Evolutionary conservation across 78 protist species (phyloP).

Genomic region (Dictyostelium capitatum): DNA sequence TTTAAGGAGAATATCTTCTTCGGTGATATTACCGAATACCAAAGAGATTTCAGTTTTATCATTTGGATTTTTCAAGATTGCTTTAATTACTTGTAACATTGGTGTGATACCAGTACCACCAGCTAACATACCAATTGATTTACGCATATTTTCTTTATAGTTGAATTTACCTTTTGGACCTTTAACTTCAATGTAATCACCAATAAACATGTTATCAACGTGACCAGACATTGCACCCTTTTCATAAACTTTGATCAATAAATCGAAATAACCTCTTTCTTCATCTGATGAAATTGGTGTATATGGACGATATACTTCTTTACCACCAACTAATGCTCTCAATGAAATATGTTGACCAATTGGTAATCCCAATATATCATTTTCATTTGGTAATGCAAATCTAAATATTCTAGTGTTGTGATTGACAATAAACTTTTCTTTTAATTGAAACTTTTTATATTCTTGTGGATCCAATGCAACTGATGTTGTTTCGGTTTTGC

Average conservation of each 20-base stretch:
- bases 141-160: constrained; percentile 47
- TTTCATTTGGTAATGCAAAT: constrained; percentile 59
- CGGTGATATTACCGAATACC: constrained; percentile 86
- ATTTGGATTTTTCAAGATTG: constrained; percentile 46
- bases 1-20: constrained; percentile 83
- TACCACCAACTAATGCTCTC: constrained; percentile 36
- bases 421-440: constrained; percentile 64
- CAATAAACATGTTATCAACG: constrained; percentile 67
- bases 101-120: constrained; percentile 96
- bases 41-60: constrained; percentile 82
- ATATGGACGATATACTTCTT: constrained; percentile 87
- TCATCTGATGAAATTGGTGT: constrained; percentile 86
- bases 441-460: constrained; percentile 59
- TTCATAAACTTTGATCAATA: constrained; percentile 86
- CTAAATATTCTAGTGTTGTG: constrained; percentile 75
- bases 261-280: constrained; percentile 86
- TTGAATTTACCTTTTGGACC: constrained; percentile 86
- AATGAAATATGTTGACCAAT: constrained; percentile 68
- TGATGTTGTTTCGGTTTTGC: background rate
- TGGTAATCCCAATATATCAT: constrained; percentile 56
- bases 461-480: constrained; percentile 59
- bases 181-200: constrained; percentile 80
- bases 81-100: constrained; percentile 88
- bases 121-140: constrained; percentile 83
- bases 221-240: constrained; percentile 78